phyloP scores from a whole-genome alignment of 2,329 filamentous ascomycete genomes.

The Gyromitra esculenta region DNA sequence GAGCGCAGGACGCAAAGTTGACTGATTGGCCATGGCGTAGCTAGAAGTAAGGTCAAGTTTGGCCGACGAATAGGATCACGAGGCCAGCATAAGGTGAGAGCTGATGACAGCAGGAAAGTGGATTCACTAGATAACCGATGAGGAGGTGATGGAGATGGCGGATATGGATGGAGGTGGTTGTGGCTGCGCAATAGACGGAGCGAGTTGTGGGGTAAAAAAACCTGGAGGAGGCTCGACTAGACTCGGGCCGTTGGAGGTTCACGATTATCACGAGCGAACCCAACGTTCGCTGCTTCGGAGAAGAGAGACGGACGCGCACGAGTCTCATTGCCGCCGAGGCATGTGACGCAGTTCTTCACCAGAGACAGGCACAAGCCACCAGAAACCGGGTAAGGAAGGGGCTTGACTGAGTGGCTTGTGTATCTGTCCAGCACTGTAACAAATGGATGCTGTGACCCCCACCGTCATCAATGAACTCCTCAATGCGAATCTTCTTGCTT shows the following conservation, averaged over 20 bases:
- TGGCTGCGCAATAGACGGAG: neutral
- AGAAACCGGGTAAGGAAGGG: neutral
- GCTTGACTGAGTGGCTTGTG: neutral
- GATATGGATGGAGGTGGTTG: constrained; percentile 1
- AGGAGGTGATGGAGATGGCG: constrained; percentile 6
- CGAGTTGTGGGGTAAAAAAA: constrained; percentile 2
- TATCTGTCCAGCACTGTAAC: too few relatives aligned
- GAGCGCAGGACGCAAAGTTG: constrained; percentile 77
- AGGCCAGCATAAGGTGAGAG: constrained; percentile 37
- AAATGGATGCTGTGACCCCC: too few relatives aligned
- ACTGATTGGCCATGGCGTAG: constrained; percentile 80
- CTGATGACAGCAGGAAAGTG: neutral
- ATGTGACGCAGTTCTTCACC: constrained; percentile 14
- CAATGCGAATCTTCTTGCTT: too few relatives aligned
- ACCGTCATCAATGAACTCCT: too few relatives aligned
- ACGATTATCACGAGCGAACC: constrained; percentile 26
- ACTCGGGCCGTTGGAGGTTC: constrained; percentile 1
- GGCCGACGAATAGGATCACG: constrained; percentile 37
- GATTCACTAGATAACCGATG: constrained; percentile 22
- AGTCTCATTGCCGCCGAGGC: constrained; percentile 38
- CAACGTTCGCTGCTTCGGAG: constrained; percentile 16
- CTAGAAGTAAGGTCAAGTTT: constrained; percentile 15
- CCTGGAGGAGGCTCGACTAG: constrained; percentile 25
- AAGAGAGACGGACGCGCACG: constrained; percentile 19
- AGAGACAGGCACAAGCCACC: too few relatives aligned